Percentiles rank a stretch among this genome's conserved stretches.
Evolutionary conservation across 805 yeast species (phyloP).

Genomic region (Saccharomycopsis schoenii): DNA sequence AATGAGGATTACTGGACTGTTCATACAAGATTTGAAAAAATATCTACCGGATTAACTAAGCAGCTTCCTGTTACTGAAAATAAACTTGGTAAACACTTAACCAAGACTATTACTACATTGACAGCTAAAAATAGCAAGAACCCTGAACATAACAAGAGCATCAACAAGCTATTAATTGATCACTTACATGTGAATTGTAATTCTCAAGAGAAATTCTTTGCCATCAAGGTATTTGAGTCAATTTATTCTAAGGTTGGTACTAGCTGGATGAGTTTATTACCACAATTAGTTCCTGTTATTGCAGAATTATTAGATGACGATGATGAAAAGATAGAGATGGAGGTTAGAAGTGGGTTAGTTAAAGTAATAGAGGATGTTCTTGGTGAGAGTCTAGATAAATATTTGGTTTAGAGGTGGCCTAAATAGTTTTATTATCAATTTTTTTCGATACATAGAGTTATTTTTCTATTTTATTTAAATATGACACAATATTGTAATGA

Average conservation of each 20-base stretch:
- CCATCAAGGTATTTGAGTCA: conserved; percentile 66
- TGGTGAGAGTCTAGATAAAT: conserved; percentile 90
- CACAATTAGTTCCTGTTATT: conserved; percentile 90
- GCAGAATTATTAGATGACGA: conserved; percentile 95
- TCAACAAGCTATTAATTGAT: conserved; percentile 53
- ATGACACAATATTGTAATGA: no score
- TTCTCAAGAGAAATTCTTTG: conserved; percentile 62
- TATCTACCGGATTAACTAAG: conserved; percentile 49
- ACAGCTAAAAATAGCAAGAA: conserved; percentile 60
- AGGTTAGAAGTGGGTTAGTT: conserved; percentile 83
- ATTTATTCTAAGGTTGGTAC: conserved; percentile 90
- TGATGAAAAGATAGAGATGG: conserved; percentile 84
- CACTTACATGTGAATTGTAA: conserved; percentile 58
- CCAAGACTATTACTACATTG: conserved; percentile 68
- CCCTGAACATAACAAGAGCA: conserved; percentile 62
- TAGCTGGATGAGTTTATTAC: conserved; percentile 82
- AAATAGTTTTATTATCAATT: background rate
- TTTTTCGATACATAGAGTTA: background rate
- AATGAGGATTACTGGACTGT: conserved; percentile 94
- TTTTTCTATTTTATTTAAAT: background rate
- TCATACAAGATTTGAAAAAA: conserved; percentile 69
- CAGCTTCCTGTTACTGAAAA: conserved; percentile 66
- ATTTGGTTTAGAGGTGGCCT: conserved; percentile 34
- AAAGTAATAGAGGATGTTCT: conserved; percentile 84
- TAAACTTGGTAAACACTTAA: conserved; percentile 67